Percentiles rank a stretch among this genome's conserved stretches.
These are phyloP conservation scores for Candida mesenterica DNA, from an alignment of 1,139 yeast genomes.

Conservation along the genomic window DNA sequence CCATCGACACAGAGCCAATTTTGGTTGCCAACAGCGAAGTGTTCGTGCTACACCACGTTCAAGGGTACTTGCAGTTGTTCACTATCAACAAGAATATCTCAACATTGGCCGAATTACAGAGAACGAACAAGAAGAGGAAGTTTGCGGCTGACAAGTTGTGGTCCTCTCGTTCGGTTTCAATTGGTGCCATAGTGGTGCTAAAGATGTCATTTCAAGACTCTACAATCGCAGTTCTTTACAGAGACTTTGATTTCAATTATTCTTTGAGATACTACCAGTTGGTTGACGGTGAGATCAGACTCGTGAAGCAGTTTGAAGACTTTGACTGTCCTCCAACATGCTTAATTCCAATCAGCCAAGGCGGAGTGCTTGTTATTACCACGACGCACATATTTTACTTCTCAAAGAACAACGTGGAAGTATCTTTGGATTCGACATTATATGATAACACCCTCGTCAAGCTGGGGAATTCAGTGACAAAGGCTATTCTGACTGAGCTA, in stretches of 20 bases:
- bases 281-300: conserved; percentile 11
- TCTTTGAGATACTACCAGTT: conserved; percentile 32
- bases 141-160: conserved; percentile 10
- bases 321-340: conserved; percentile 35
- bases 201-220: conserved; percentile 19
- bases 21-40: conserved; percentile 21
- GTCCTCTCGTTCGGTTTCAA: conserved; percentile 14
- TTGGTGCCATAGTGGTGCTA: conserved; percentile 32
- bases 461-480: conserved; percentile 14
- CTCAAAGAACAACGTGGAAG: conserved; percentile 14
- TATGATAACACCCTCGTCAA: conserved; percentile 12
- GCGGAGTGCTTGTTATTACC: conserved; percentile 34
- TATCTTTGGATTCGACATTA: neutral
- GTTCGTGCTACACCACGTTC: conserved; percentile 29
- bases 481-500: conserved; percentile 11
- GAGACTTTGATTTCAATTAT: conserved; percentile 35
- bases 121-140: conserved; percentile 2
- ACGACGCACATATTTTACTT: conserved; percentile 33
- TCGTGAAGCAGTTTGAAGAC: conserved; percentile 28
- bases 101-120: neutral
- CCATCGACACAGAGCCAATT: conserved; percentile 25
- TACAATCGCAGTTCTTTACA: conserved; percentile 31
- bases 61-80: conserved; percentile 29
- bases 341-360: conserved; percentile 23
- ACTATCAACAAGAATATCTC: conserved; percentile 12